Conservation (phyloP, 257 asterid species). For the Solanum neorickii region DNA sequence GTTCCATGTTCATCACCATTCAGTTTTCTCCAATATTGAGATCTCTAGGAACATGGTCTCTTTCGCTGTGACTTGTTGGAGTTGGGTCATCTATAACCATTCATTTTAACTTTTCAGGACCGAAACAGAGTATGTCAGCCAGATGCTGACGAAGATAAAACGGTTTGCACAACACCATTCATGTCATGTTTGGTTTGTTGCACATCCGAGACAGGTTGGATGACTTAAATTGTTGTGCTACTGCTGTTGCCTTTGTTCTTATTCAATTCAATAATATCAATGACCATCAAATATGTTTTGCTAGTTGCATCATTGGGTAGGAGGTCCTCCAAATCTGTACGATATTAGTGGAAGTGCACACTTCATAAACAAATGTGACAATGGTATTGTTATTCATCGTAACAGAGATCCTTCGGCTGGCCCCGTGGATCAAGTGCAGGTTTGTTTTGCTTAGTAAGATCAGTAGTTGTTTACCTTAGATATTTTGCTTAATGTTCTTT, state of each 20-base stretch:
- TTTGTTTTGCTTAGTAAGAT: constrained; percentile 11
- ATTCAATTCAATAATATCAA: neutral
- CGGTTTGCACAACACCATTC: constrained; percentile 95
- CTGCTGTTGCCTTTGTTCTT: neutral
- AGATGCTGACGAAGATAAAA: constrained; percentile 85
- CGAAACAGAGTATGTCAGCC: constrained; percentile 95
- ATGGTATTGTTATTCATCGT: constrained; percentile 90
- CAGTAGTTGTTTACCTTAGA: neutral
- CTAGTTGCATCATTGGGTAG: constrained; percentile 81
- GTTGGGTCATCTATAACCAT: neutral
- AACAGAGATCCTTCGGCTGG: constrained; percentile 82
- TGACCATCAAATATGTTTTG: constrained; percentile 8
- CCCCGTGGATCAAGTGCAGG: constrained; percentile 81
- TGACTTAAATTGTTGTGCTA: neutral
- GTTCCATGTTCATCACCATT: neutral
- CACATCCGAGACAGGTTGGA: constrained; percentile 95
- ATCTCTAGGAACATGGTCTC: neutral
- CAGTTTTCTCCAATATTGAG: neutral
- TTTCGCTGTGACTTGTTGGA: neutral
- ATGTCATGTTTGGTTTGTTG: constrained; percentile 98
- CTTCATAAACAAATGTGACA: constrained; percentile 94
- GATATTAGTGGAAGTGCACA: constrained; percentile 99
- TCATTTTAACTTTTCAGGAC: constrained; percentile 43
- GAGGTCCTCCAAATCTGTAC: constrained; percentile 77
- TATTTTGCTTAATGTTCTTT: neutral